Percentiles rank a stretch among this genome's conserved stretches.
These are phyloP conservation scores for Backusella morwellensis DNA, from an alignment of 192 early-diverging fungal species.

Conservation along the genomic window DNA sequence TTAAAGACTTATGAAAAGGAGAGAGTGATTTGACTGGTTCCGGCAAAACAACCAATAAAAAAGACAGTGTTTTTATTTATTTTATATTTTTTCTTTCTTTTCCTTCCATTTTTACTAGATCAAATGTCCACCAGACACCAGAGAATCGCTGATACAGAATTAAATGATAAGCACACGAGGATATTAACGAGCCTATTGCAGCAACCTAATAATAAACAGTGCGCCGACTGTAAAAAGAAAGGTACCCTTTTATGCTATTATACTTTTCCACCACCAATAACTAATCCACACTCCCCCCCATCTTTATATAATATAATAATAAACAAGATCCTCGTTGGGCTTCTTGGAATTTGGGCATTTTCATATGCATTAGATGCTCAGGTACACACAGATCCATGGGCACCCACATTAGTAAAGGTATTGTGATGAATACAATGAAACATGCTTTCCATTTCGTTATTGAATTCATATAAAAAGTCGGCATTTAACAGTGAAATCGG, in stretches of 20 bases:
- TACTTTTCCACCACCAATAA: neutral
- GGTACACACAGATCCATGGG: conserved; percentile 67
- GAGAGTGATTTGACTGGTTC: neutral
- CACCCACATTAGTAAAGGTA: conserved; percentile 67
- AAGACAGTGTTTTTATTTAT: neutral
- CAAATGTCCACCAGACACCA: conserved; percentile 59
- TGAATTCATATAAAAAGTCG: neutral
- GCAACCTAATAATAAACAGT: conserved; percentile 62
- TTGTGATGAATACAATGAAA: neutral
- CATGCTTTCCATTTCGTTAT: neutral
- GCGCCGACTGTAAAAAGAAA: conserved; percentile 78
- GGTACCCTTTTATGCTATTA: conserved; percentile 35
- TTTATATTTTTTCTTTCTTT: neutral
- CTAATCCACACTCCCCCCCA: no score
- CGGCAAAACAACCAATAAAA: neutral
- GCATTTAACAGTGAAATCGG: conserved; percentile 64
- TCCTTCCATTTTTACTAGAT: neutral
- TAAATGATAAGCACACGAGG: conserved; percentile 67
- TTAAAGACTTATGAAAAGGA: no score
- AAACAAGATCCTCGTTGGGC: conserved; percentile 66
- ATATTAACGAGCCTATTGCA: conserved; percentile 67
- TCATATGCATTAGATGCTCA: conserved; percentile 71
- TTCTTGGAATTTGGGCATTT: conserved; percentile 68
- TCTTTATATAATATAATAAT: no score
- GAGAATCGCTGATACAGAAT: conserved; percentile 63